phyloP scores from a whole-genome alignment of 2,329 filamentous ascomycete species.

The Stachybotrys chartarum region DNA sequence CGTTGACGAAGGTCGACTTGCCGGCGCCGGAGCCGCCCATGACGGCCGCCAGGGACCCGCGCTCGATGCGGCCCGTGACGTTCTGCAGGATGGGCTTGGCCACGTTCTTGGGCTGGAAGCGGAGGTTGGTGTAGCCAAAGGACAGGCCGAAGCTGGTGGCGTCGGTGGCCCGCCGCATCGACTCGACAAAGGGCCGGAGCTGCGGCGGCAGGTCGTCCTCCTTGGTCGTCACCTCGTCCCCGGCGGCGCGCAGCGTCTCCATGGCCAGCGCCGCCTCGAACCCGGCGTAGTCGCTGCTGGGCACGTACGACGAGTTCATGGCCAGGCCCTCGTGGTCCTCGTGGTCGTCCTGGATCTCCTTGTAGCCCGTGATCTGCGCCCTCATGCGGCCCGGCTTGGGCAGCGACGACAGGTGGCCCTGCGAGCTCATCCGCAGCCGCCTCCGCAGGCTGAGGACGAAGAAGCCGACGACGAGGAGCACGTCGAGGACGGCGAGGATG shows the following conservation, averaged over 20 bases:
- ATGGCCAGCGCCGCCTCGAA: constrained; percentile 30
- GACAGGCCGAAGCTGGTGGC: constrained; percentile 44
- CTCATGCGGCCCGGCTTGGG: constrained; percentile 20
- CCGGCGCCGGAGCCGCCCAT: constrained; percentile 55
- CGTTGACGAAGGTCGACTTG: constrained; percentile 53
- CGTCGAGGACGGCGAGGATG: constrained; percentile 34
- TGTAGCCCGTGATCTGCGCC: constrained; percentile 24
- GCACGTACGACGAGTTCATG: constrained; percentile 24
- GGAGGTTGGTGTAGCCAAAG: constrained; percentile 43
- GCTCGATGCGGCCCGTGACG: constrained; percentile 46
- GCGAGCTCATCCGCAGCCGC: constrained; percentile 9
- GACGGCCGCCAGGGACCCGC: constrained; percentile 48
- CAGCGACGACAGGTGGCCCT: constrained; percentile 6
- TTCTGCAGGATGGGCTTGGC: constrained; percentile 40
- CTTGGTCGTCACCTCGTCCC: constrained; percentile 4
- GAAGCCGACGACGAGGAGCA: constrained; percentile 26
- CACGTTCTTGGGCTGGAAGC: constrained; percentile 37
- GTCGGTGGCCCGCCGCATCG: constrained; percentile 43
- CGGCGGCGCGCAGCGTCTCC: constrained; percentile 21
- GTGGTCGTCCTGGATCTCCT: constrained; percentile 21
- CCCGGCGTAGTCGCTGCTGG: constrained; percentile 18
- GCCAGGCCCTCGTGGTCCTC: constrained; percentile 27
- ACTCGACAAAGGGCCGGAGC: constrained; percentile 43
- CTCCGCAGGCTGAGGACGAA: constrained; percentile 11
- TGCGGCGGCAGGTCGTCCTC: constrained; percentile 19